phyloP scores from a whole-genome alignment of 345 rosid species.

The Populus pruinosa region DNA sequence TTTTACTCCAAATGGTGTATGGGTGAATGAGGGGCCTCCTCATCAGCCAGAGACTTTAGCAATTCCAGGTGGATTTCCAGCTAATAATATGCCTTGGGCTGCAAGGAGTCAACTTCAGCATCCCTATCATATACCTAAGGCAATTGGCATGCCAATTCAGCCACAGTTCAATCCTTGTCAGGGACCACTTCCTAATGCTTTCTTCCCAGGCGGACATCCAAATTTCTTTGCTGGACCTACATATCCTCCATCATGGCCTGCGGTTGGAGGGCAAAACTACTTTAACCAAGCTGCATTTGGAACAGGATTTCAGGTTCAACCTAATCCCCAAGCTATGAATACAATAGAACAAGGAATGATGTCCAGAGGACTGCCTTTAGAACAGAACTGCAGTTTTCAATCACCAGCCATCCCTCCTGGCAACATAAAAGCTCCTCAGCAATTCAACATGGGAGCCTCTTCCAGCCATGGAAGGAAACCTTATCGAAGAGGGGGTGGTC shows the following conservation, averaged over 20 bases:
- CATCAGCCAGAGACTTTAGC: constrained; percentile 30
- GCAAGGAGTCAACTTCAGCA: constrained; percentile 46
- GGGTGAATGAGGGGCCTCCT: constrained; percentile 33
- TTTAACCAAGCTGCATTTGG: constrained; percentile 46
- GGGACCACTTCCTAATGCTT: constrained; percentile 34
- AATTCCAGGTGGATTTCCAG: constrained; percentile 38
- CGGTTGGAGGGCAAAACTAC: constrained; percentile 45
- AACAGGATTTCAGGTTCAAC: constrained; percentile 31
- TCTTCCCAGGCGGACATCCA: constrained; percentile 42
- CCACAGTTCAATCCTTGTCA: constrained; percentile 49
- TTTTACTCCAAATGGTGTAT: constrained; percentile 30
- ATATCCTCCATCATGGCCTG: constrained; percentile 45
- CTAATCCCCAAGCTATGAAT: constrained; percentile 18
- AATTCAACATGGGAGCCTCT: constrained; percentile 38
- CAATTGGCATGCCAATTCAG: constrained; percentile 42
- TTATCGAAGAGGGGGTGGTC: constrained; percentile 39
- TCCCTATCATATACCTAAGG: constrained; percentile 35
- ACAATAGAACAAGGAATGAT: constrained; percentile 24
- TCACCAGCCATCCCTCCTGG: constrained; percentile 8
- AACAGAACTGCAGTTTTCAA: constrained; percentile 24
- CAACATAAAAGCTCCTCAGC: constrained; percentile 32
- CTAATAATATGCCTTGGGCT: constrained; percentile 44
- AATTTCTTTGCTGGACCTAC: constrained; percentile 39
- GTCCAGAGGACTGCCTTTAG: constrained; percentile 12
- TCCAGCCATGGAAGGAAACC: constrained; percentile 42